These are phyloP conservation scores for Plasmodium inui DNA, from an alignment of 169 alveolate species.

Conservation along the genomic window DNA sequence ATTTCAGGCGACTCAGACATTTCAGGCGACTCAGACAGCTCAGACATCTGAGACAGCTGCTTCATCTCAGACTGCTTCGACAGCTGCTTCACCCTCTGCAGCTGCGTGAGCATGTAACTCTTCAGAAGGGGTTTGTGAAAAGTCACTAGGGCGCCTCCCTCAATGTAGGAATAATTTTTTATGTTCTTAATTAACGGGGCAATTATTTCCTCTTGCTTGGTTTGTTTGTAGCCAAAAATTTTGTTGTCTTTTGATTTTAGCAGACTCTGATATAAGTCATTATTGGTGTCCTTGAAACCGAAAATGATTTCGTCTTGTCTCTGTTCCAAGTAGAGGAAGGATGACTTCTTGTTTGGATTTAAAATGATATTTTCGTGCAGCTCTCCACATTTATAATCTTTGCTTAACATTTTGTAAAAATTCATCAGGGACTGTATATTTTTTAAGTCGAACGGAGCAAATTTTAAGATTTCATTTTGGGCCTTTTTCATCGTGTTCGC, in stretches of 20 bases:
- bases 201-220: conserved; percentile 16
- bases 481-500: conserved; percentile 36
- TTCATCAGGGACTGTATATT: conserved; percentile 29
- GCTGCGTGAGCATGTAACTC: conserved; percentile 8
- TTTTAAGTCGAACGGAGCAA: conserved; percentile 12
- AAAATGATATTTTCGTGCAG: conserved; percentile 45
- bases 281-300: conserved; percentile 61
- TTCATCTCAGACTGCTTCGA: neutral
- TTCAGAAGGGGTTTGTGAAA: conserved; percentile 30
- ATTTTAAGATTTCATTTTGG: conserved; percentile 1
- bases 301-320: conserved; percentile 34
- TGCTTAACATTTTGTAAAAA: conserved; percentile 27
- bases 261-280: conserved; percentile 51
- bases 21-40: no score
- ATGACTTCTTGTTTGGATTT: conserved; percentile 30
- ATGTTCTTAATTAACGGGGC: conserved; percentile 48
- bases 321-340: conserved; percentile 47
- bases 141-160: conserved; percentile 62
- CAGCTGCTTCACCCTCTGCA: conserved; percentile 12
- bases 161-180: conserved; percentile 57
- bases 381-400: conserved; percentile 58
- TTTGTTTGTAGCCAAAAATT: conserved; percentile 28
- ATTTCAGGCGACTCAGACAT: no score
- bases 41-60: no score
- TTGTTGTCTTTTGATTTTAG: conserved; percentile 28